Evolutionary conservation across 2,329 filamentous ascomycete species (phyloP), one percentile per base, ranked within the genome.

Genomic region (Aspergillus niger): DNA sequence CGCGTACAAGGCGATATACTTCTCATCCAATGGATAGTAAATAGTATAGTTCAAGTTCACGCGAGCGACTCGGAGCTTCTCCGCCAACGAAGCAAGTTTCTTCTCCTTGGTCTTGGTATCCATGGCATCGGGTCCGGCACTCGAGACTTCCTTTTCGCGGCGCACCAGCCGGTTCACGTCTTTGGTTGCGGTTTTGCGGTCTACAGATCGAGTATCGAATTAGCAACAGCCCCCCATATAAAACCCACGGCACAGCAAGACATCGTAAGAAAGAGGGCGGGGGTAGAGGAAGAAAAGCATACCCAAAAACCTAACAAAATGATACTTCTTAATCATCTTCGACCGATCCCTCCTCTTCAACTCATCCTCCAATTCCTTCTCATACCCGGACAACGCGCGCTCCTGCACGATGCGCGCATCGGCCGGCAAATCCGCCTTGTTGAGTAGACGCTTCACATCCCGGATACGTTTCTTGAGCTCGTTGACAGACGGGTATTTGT

Each of bases 251-350:
- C 20, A 20, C 20, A 20, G 20, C 20, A 20, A 20, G 0, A 20
- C 20, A 20, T 20, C 20, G 20, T 20, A 20, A 20, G 20, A 20
- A 20, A 20, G 20, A 20, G 20, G 20, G 20, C 20, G 20, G 7
- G 32, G 43, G 30, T 3, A 41, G 26, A 28, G 22, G 7, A 28
- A 39, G 22, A 11, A 36, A 8, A 20, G 63, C 70, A 41, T 70
- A 79, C 77, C 86, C 63, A 89, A 81, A 69, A 89, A 89, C n/a
- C 86, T 76, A n/a, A 88, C 82, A 75, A 87, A 87, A 70, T 89
- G 86, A 70, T 87, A 89, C 69, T 82, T 83, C 60, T 79, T 79
- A 61, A 88, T 86, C 77, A 87, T 82, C 61, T 83, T 81, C 51
- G 78, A 79, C 65, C 80, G 79, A 65, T 81, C 76, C 66, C 83